Evolutionary conservation across 257 asterid species (phyloP).

Genomic region (Penstemon newberryi): DNA sequence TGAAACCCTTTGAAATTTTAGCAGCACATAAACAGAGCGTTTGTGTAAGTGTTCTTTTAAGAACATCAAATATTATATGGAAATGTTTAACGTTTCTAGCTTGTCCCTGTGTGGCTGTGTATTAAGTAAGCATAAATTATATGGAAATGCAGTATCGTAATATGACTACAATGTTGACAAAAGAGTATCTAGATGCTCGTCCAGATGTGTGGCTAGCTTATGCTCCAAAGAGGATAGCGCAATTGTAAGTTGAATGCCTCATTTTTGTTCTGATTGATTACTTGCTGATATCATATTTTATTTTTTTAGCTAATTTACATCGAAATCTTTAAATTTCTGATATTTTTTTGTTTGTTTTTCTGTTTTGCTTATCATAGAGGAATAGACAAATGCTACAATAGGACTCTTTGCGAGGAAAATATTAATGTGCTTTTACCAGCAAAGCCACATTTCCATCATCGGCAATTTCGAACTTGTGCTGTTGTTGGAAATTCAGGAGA

Average conservation of each 20-base stretch:
- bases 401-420: constrained; percentile 88
- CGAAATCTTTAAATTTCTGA: not conserved
- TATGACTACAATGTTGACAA: constrained; percentile 97
- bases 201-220: constrained; percentile 96
- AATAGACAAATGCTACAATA: constrained; percentile 81
- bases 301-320: constrained; percentile 14
- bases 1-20: no score
- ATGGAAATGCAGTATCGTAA: constrained; percentile 93
- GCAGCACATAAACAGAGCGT: no score
- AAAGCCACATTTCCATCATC: constrained; percentile 93
- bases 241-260: constrained; percentile 75
- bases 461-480: constrained; percentile 89
- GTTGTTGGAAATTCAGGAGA: constrained; percentile 99
- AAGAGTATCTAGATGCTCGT: constrained; percentile 91
- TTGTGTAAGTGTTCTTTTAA: no score
- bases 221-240: constrained; percentile 95
- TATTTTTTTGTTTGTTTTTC: constrained; percentile 15
- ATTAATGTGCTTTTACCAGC: constrained; percentile 85
- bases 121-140: constrained; percentile 36
- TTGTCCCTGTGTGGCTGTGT: not conserved
- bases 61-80: not conserved
- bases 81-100: constrained; percentile 6
- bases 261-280: no score
- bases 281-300: constrained; percentile 14
- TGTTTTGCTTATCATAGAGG: constrained; percentile 49